Base-by-base conservation (phyloP, 2,329 filamentous ascomycete species). In the Trichoderma koningii region DNA sequence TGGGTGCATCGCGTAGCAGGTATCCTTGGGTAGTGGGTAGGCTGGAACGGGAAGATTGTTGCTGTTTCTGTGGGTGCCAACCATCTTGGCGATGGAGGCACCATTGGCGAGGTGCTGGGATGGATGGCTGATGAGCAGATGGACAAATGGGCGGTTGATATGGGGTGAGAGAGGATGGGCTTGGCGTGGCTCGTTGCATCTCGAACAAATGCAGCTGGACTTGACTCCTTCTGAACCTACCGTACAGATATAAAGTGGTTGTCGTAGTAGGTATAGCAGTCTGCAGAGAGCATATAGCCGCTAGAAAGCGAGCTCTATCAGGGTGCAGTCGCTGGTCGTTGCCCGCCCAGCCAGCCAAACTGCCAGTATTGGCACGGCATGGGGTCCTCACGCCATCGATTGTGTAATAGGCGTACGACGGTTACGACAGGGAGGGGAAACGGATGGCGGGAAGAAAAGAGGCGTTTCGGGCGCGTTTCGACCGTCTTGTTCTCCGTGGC, bases 321-420 rank as follows among this genome's bases (percentile, higher is more conserved):
- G 12, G 34, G 2, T 12, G 34, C 9, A 26, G 26, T 42, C 41
- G 55, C 48, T 34, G 30, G 30, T 34, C 3, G 7, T 34, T 5
- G 30, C 26, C 26, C 48, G 47, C 26, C 30, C 30, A 34, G 30
- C n/a, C n/a, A n/a, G 2, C 3, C 3, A 34, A 3, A 34, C 7
- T 2, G 34, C 19, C 12, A 26, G 38, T 52, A 57, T 53, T 21
- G 47, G 45, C 62, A 64, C 52, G 52, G 53, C 62, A 51, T 61
- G 60, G 60, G 41, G 44, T 23, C 64, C 64, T 65, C 64, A 65
- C 64, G 64, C 56, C 64, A 65, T 65, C 56, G 64, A 62, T 61
- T 55, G 64, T 65, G 56, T 65, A 65, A 65, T 61, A 62, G 64
- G 56, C 56, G 64, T 55, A 65, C 51, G 50, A 62, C 55, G 42